Percentiles rank a stretch among this genome's conserved stretches.
Evolutionary conservation across 1,284 basidiomycete species (phyloP).

Genomic region (Leucoagaricus sp.): DNA sequence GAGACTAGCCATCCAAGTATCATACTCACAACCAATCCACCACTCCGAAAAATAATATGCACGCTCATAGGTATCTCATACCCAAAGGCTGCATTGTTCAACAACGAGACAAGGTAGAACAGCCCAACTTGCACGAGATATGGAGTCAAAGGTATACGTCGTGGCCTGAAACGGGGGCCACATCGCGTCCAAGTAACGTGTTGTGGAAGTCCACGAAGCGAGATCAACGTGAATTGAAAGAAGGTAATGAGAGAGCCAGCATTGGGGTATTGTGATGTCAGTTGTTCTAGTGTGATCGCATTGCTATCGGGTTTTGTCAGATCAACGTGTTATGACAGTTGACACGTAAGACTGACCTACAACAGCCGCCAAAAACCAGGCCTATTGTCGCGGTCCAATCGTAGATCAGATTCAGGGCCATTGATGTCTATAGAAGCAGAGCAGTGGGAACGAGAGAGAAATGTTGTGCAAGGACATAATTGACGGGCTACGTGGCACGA

Average conservation of each 20-base stretch:
- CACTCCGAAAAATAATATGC: constrained; percentile 94
- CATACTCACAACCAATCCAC: constrained; percentile 85
- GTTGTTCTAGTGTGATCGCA: constrained; percentile 69
- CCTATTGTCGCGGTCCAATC: constrained; percentile 65
- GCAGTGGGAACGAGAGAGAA: no score
- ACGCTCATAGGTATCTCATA: constrained; percentile 88
- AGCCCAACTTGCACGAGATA: constrained; percentile 85
- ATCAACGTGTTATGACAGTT: constrained; percentile 28
- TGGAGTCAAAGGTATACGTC: constrained; percentile 71
- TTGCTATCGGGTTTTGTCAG: constrained; percentile 51
- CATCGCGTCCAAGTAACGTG: constrained; percentile 50
- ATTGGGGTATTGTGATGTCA: constrained; percentile 62
- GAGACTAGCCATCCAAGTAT: constrained; percentile 67
- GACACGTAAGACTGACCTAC: constrained; percentile 39
- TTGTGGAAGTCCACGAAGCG: constrained; percentile 64
- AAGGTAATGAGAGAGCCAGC: constrained; percentile 84
- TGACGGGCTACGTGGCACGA: no score
- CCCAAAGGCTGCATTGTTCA: constrained; percentile 92
- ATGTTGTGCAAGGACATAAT: no score
- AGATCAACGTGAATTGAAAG: constrained; percentile 79
- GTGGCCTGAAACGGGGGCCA: constrained; percentile 53
- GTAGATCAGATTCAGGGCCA: constrained; percentile 19
- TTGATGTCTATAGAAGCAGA: no score
- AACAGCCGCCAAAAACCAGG: constrained; percentile 81
- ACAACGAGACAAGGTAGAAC: constrained; percentile 78